Base-by-base conservation (phyloP, 2,329 filamentous ascomycete genomes). In the Ampelomyces quisqualis region DNA sequence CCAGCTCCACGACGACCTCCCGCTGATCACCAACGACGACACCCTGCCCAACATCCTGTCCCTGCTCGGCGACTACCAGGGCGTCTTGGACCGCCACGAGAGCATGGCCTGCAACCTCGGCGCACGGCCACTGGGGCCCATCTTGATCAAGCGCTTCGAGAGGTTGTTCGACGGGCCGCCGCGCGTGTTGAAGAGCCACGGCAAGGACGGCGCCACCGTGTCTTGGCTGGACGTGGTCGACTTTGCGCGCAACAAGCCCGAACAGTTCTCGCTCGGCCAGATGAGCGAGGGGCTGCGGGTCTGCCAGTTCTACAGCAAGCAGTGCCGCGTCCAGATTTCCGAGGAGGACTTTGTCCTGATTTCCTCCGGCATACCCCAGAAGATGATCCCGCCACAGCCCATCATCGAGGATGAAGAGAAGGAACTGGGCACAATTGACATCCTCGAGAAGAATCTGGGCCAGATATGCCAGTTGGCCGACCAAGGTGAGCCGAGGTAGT, bases 341-440 rank as follows among this genome's bases (percentile, higher is more conserved):
- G 88, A 94, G 65, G 88, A 94, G 64, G 89, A 95, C 63, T 95
- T 85, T 76, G 79, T 90, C 28, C 73, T 95, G 51, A 90, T 95
- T 52, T 82, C 83, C 39, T 90, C 86, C 26, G 88, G 89, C 19
- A 86, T 88, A 51, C 80, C 90, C 8, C 87, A 94, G 66, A 84
- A 88, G 61, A 80, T 90, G 68, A 88, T 90, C 13, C 85, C 88
- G 2, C 84, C 85, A 10, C 82, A 90, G 49, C 88, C 88, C 1
- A 84, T 93, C 34, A 81, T 86, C 43, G 88, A 94, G 61, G 89
- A 95, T 60, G 90, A 95, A 69, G 82, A 85, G 62, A 88, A 89
- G 51, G 89, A 95, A 64, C 69, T 94, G 24, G 88, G 84, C 9
- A 91, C 88, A 0, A 73, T 94, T 56, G 88, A 93, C 56, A 90